Conservation (phyloP, 345 rosid species). For the Erysimum cheiranthoides region DNA sequence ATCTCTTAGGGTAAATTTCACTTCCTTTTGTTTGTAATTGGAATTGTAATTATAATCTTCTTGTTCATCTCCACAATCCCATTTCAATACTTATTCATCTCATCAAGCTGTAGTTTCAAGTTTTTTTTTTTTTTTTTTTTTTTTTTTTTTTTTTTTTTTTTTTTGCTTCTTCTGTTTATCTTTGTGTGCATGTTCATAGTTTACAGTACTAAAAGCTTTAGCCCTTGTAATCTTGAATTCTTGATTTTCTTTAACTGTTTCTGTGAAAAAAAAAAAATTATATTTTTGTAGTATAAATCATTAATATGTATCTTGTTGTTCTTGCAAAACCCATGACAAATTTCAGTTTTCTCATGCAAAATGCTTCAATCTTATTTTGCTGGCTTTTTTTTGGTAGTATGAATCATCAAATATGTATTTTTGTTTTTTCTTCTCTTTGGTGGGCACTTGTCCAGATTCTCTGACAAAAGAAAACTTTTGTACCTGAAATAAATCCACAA, state of each 20-base stretch:
- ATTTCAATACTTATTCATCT: neutral
- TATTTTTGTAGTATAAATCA: neutral
- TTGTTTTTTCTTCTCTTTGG: neutral
- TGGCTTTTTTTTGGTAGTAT: no score
- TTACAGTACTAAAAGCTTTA: neutral
- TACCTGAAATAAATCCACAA: conserved; percentile 1
- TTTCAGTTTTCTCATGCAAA: conserved; percentile 17
- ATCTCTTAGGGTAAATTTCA: conserved; percentile 27
- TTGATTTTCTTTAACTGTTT: conserved; percentile 2
- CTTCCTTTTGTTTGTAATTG: conserved; percentile 1
- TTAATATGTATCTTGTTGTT: neutral
- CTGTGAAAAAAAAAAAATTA: neutral
- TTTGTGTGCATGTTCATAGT: conserved; percentile 22
- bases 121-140: neutral
- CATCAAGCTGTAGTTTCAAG: conserved; percentile 17
- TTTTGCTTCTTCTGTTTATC: neutral
- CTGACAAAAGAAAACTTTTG: conserved; percentile 18
- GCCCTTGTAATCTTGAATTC: conserved; percentile 2
- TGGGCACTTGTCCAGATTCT: conserved; percentile 7
- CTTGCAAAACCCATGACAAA: conserved; percentile 20
- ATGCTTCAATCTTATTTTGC: neutral
- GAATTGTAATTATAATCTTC: neutral
- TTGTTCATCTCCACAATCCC: neutral
- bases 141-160: neutral
- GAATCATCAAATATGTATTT: no score